Percentiles rank a stretch among this genome's conserved stretches.
These are phyloP conservation scores for Mycena sp. DNA, from an alignment of 1,284 basidiomycete species.

Conservation along the genomic window DNA sequence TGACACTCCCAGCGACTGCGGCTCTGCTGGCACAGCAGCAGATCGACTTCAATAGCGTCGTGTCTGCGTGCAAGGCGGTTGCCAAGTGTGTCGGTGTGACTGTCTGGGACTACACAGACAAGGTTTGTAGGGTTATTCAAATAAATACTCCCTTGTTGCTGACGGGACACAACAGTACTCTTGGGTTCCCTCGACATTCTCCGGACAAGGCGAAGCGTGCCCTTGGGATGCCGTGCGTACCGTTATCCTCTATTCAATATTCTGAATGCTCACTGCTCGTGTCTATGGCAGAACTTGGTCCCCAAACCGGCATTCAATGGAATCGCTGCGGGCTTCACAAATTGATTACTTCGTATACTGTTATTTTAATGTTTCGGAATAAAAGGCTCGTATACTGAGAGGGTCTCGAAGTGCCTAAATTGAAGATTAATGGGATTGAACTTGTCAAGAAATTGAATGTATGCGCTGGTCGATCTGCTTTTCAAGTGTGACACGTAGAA, in stretches of 20 bases:
- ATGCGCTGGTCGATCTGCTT: too few species aligned
- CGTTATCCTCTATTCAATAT: not conserved
- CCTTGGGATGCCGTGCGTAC: conserved; percentile 56
- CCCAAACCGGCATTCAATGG: conserved; percentile 53
- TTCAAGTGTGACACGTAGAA: too few species aligned
- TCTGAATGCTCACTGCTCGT: not conserved
- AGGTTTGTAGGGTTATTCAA: conserved; percentile 2
- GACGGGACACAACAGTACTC: conserved; percentile 51
- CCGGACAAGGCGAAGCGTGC: conserved; percentile 58
- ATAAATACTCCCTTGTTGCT: not conserved
- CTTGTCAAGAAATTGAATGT: too few species aligned
- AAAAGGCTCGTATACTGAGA: too few species aligned
- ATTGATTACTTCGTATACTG: too few species aligned
- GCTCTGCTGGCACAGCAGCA: conserved; percentile 60
- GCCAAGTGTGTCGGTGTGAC: conserved; percentile 54
- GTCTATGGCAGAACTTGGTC: conserved; percentile 49
- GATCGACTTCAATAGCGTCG: conserved; percentile 62
- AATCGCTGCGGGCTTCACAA: conserved; percentile 38
- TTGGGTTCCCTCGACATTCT: conserved; percentile 59
- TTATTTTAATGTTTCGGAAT: too few species aligned
- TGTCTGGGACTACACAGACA: conserved; percentile 24
- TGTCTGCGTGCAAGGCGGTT: conserved; percentile 61
- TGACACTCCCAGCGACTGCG: conserved; percentile 58
- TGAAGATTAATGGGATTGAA: too few species aligned
- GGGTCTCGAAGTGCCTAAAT: too few species aligned